A percentile compares a stretch with the other conserved stretches of the same genome.
These are phyloP conservation scores for Aspergillus indologenus DNA, from an alignment of 495 filamentous ascomycete species.

Conservation along the genomic window DNA sequence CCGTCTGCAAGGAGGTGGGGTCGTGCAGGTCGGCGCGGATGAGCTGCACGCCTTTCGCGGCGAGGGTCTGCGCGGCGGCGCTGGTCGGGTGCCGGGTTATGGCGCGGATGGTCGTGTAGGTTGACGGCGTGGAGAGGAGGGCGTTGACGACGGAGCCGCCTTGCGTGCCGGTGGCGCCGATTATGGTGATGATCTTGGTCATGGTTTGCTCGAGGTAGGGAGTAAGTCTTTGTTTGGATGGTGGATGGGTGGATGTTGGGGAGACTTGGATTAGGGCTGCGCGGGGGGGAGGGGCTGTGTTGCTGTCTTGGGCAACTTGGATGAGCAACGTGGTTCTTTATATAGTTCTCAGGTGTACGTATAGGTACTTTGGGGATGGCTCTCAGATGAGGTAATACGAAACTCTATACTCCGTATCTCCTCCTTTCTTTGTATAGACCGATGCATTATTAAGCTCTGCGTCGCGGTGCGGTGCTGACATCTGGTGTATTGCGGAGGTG, in stretches of 20 bases:
- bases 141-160: conserved; percentile 10
- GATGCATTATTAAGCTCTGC: not conserved
- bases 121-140: not conserved
- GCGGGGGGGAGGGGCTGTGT: no score
- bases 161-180: conserved; percentile 11
- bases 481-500: no score
- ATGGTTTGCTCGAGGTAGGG: not conserved
- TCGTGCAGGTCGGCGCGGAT: conserved; percentile 35
- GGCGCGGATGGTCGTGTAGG: conserved; percentile 10
- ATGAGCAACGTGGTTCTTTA: no score
- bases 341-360: no score
- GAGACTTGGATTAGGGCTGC: no score
- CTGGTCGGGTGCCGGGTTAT: conserved; percentile 3
- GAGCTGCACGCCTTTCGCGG: conserved; percentile 27
- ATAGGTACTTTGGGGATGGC: no score
- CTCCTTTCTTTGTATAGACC: no score
- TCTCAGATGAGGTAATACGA: no score
- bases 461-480: no score
- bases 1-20: conserved; percentile 34
- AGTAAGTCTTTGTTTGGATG: not conserved
- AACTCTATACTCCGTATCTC: no score
- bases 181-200: conserved; percentile 6
- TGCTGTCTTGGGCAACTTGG: no score
- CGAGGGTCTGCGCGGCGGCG: not conserved
- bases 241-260: not conserved